A percentile compares a stretch with the other conserved stretches of the same genome.
phyloP scores from a whole-genome alignment of 176 grass and related monocot species.

The Puccinellia tenuiflora region DNA sequence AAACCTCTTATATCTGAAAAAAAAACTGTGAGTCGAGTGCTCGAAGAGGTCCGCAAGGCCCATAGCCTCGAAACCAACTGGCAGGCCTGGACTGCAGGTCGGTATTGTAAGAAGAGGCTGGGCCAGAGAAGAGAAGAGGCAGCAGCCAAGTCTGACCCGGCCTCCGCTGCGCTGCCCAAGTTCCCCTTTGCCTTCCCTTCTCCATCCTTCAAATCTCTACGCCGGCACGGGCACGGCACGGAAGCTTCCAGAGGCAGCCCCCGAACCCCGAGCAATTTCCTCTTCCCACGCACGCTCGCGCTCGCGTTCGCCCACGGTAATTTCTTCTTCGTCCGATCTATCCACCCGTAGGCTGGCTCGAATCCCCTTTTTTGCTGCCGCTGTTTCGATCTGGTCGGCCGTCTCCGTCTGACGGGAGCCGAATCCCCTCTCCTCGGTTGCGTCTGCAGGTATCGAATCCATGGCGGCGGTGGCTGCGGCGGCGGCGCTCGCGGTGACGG shows the following conservation, averaged over 20 bases:
- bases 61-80: not conserved
- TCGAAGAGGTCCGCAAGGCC: not conserved
- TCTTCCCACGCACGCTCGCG: not conserved
- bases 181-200: not conserved
- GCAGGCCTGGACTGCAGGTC: too few species aligned
- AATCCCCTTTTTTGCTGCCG: not conserved
- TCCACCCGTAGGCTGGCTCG: not conserved
- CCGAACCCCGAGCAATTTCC: not conserved
- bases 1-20: too few species aligned
- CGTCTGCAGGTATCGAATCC: not conserved
- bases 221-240: not conserved
- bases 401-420: too few species aligned
- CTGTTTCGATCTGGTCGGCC: not conserved
- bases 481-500: slow-evolving; percentile 50
- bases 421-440: not conserved
- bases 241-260: not conserved
- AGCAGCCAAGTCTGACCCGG: not conserved
- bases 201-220: not conserved
- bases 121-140: not conserved
- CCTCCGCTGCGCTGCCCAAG: not conserved
- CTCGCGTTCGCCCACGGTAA: not conserved
- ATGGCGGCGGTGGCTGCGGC: too few species aligned
- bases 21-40: not conserved
- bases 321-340: not conserved
- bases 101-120: too few species aligned